Evolutionary conservation across 2,329 filamentous ascomycete genomes (phyloP), one percentile per base, ranked within the genome.

Genomic region (Clonostachys rhizophaga): DNA sequence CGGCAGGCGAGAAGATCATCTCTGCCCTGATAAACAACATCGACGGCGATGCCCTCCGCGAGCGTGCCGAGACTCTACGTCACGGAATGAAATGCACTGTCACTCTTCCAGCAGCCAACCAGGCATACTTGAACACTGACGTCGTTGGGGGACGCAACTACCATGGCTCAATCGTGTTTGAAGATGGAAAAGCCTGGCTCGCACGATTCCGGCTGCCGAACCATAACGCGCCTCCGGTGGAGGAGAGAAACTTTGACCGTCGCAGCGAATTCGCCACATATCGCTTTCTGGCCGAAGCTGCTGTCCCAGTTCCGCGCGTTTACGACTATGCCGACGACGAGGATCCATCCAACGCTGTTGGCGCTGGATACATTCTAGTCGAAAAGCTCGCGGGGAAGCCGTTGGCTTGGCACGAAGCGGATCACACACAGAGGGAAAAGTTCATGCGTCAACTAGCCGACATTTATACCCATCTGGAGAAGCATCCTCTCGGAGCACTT

Each of bases 61-160:
- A 24, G 20, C 20, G 20, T 24, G 20, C 20, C 20, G 20, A 24
- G 20, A 24, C 20, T 24, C 20, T 72, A 34, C 65, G 66, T 17
- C 34, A 53, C 10, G 67, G 68, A 8, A 50, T 68, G 11, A 45
- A 54, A 17, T 72, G 66, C 47, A 61, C 57, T n/a, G 55, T 65
- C n/a, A 54, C 60, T 12, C 56, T 60, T 20, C 58, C 70, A 34
- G 40, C 51, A 58, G n/a, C 67, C 71, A 58, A 59, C 69, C 47
- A 55, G 53, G 54, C 51, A 52, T 5, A 63, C 50, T 18, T 59
- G 55, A 42, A 62, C 54, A 36, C 64, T 65, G 6, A 39, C 36
- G 60, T 71, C 1, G 74, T 74, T 65, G 69, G 68, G 2, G 66
- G 68, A 4, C 69, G 67, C 64, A 72, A 74, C 50, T 74, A 67